A percentile compares a stretch with the other conserved stretches of the same genome.
Evolutionary conservation across 2,329 filamentous ascomycete genomes (phyloP).

Genomic region (Coleophoma cylindrospora): DNA sequence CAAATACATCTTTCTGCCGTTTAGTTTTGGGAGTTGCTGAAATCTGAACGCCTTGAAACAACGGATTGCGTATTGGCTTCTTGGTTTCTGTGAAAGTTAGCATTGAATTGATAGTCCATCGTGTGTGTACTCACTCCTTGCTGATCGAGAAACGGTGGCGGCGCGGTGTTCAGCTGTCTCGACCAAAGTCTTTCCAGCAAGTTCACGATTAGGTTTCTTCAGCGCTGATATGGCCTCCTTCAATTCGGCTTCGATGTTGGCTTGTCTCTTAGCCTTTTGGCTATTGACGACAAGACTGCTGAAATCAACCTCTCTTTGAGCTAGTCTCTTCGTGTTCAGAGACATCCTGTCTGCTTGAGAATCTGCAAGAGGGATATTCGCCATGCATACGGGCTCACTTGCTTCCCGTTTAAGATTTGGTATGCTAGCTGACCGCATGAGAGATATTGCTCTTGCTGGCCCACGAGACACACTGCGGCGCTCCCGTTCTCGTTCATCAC

Average conservation of each 20-base stretch:
- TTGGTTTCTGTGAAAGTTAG: slow-evolving; percentile 38
- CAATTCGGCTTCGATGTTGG: slow-evolving; percentile 63
- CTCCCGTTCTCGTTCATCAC: slow-evolving; percentile 47
- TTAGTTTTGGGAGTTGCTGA: slow-evolving; percentile 25
- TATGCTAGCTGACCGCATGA: slow-evolving; percentile 65
- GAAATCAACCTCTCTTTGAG: slow-evolving; percentile 48
- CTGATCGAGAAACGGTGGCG: slow-evolving; percentile 34
- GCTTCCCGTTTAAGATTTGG: slow-evolving; percentile 62
- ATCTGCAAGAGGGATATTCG: slow-evolving; percentile 42
- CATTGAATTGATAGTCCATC: too few relatives aligned
- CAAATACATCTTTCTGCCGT: slow-evolving; percentile 20
- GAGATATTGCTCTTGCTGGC: slow-evolving; percentile 52
- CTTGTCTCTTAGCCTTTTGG: slow-evolving; percentile 58
- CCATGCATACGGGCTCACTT: slow-evolving; percentile 52
- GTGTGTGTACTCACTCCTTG: slow-evolving; percentile 40
- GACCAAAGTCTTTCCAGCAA: slow-evolving; percentile 61
- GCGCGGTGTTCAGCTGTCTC: slow-evolving; percentile 62
- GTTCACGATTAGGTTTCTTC: slow-evolving; percentile 69
- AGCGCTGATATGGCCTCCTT: slow-evolving; percentile 69
- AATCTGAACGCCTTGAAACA: slow-evolving; percentile 27
- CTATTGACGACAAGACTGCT: slow-evolving; percentile 47
- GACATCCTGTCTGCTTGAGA: slow-evolving; percentile 31
- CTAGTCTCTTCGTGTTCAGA: slow-evolving; percentile 37
- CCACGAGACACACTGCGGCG: slow-evolving; percentile 50
- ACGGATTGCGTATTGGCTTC: slow-evolving; percentile 38